Evolutionary conservation across 768 basidiomycete genomes (phyloP).

Genomic region (Auricularia heimuer): DNA sequence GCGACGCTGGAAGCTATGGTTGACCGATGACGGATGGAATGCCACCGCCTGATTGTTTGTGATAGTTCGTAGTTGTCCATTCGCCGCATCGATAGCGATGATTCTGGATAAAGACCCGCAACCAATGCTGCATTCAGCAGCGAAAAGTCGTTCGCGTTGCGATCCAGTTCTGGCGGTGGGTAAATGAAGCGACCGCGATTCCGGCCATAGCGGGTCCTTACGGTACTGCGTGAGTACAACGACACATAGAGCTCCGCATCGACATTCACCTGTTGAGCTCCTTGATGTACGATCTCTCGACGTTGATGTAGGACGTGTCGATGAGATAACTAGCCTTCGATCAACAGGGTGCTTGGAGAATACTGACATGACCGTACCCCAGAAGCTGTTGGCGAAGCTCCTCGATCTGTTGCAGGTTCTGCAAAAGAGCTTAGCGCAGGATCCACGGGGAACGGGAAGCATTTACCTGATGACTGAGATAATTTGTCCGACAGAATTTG

Average conservation of each 20-base stretch:
- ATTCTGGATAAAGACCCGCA: slow-evolving; percentile 86
- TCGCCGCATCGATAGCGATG: slow-evolving; percentile 51
- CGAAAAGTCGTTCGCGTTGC: slow-evolving; percentile 42
- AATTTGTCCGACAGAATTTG: slow-evolving; percentile 73
- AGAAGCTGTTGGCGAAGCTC: slow-evolving; percentile 88
- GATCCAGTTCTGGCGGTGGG: slow-evolving; percentile 62
- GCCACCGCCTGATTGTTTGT: slow-evolving; percentile 67
- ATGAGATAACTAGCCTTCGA: slow-evolving; percentile 57
- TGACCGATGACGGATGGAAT: slow-evolving; percentile 89
- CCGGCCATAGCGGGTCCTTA: slow-evolving; percentile 65
- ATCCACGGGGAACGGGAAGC: neutral
- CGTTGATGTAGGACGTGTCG: slow-evolving; percentile 76
- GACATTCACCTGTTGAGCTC: slow-evolving; percentile 55
- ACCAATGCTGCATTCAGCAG: slow-evolving; percentile 74
- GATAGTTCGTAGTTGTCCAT: slow-evolving; percentile 64
- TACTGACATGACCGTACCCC: slow-evolving; percentile 34
- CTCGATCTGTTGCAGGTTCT: slow-evolving; percentile 94
- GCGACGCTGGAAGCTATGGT: slow-evolving; percentile 50
- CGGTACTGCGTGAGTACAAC: neutral
- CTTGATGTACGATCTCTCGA: slow-evolving; percentile 50
- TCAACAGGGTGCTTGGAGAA: slow-evolving; percentile 5
- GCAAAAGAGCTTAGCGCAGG: slow-evolving; percentile 4
- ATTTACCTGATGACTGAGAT: slow-evolving; percentile 69
- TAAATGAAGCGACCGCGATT: slow-evolving; percentile 64
- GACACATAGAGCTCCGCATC: neutral